Evolutionary conservation across 2,329 filamentous ascomycete genomes (phyloP).

Genomic region (Drechslerella stenobrocha): DNA sequence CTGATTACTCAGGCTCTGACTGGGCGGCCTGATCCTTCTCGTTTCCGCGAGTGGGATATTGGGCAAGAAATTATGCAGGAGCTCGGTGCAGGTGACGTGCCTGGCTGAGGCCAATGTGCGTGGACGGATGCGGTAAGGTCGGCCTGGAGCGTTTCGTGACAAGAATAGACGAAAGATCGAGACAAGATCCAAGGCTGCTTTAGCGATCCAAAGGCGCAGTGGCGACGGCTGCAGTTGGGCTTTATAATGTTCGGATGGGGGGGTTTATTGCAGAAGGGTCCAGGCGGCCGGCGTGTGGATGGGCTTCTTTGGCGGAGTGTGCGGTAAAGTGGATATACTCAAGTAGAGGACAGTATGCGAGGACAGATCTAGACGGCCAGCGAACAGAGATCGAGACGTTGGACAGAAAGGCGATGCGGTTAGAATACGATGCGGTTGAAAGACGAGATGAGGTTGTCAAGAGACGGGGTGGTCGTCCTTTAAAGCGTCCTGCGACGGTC

Average conservation of each 20-base stretch:
- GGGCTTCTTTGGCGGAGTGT: neutral
- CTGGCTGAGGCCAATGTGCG: constrained; percentile 16
- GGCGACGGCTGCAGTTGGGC: too few relatives aligned
- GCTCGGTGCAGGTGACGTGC: constrained; percentile 27
- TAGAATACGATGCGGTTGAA: neutral
- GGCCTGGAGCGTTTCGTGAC: constrained; percentile 26
- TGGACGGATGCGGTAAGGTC: constrained; percentile 40
- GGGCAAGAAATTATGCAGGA: constrained; percentile 27
- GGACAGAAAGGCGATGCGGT: too few relatives aligned
- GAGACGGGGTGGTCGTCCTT: too few relatives aligned
- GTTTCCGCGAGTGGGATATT: neutral
- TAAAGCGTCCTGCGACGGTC: neutral
- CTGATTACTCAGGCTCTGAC: constrained; percentile 6
- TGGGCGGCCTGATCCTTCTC: constrained; percentile 34
- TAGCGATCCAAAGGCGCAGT: constrained; percentile 22
- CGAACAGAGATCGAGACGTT: too few relatives aligned
- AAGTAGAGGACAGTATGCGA: too few relatives aligned
- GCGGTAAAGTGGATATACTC: neutral
- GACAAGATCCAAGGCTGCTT: neutral
- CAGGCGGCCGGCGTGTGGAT: constrained; percentile 39
- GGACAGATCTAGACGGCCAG: too few relatives aligned
- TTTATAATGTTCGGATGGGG: neutral
- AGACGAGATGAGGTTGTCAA: constrained; percentile 14
- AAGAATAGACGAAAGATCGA: constrained; percentile 8
- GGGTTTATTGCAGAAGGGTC: constrained; percentile 5